Conservation (phyloP, 108 stramenopile species). For the Bacterosira constricta region DNA sequence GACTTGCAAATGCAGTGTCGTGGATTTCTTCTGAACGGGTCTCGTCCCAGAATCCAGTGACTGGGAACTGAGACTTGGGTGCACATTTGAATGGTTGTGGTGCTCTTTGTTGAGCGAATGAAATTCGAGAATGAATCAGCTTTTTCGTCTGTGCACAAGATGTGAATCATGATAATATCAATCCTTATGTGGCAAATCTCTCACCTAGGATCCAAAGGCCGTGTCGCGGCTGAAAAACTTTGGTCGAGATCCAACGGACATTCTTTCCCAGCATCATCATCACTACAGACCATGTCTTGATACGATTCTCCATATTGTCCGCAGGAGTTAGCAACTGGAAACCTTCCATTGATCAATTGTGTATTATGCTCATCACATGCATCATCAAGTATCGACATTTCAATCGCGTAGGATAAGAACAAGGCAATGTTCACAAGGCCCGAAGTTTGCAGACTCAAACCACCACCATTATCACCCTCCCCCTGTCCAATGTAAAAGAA, state of each 20-base stretch:
- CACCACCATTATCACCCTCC: background rate
- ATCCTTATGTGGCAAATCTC: too few species aligned
- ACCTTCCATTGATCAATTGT: conserved; percentile 20
- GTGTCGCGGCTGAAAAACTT: conserved; percentile 27
- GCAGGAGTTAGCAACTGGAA: conserved; percentile 35
- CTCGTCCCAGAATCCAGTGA: conserved; percentile 49
- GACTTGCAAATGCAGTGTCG: conserved; percentile 20
- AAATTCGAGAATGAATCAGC: background rate
- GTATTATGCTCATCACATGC: conserved; percentile 40
- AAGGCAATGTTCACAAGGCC: conserved; percentile 25
- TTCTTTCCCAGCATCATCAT: conserved; percentile 1
- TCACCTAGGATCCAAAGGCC: conserved; percentile 11
- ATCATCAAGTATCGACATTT: conserved; percentile 28
- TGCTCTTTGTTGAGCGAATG: conserved; percentile 2
- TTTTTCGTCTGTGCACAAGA: background rate
- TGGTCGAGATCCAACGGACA: conserved; percentile 35
- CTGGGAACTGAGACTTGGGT: conserved; percentile 26
- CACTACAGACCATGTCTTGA: conserved; percentile 31
- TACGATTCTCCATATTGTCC: conserved; percentile 38
- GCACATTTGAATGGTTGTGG: conserved; percentile 38
- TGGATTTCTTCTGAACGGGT: conserved; percentile 22
- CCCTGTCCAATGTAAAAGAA: conserved; percentile 23
- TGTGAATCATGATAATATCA: background rate
- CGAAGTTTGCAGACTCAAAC: background rate
- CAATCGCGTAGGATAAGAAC: conserved; percentile 29